These are phyloP conservation scores for Naganishia kalamii DNA, from an alignment of 768 basidiomycete genomes.

Conservation along the genomic window DNA sequence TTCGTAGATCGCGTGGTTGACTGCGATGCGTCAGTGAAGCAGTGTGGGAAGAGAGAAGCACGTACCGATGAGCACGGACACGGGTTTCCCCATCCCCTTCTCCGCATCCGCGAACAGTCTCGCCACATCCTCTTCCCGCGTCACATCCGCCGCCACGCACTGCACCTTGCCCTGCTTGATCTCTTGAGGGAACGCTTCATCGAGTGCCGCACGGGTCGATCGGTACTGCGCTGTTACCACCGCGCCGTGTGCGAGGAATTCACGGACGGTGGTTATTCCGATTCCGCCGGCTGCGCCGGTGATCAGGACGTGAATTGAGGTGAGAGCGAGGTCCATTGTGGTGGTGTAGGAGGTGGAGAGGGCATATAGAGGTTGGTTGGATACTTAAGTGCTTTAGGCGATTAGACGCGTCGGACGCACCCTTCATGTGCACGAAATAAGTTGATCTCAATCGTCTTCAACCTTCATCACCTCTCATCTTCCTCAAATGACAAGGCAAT, in stretches of 20 bases:
- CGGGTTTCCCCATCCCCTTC: constrained; percentile 19
- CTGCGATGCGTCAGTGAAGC: constrained; percentile 37
- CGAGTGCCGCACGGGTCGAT: constrained; percentile 51
- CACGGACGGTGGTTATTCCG: constrained; percentile 57
- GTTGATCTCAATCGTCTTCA: background rate
- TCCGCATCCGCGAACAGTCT: constrained; percentile 50
- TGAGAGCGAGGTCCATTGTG: constrained; percentile 57
- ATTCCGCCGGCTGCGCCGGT: constrained; percentile 71
- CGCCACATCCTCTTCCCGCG: constrained; percentile 54
- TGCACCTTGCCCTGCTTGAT: constrained; percentile 43
- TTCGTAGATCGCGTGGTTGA: constrained; percentile 55
- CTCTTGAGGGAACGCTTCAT: constrained; percentile 17
- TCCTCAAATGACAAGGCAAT: no score
- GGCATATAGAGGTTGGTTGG: no score
- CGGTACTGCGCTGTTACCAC: constrained; percentile 68
- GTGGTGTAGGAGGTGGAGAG: background rate
- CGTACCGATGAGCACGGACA: constrained; percentile 44
- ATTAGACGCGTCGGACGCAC: no score
- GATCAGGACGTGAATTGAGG: constrained; percentile 58
- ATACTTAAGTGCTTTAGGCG: no score
- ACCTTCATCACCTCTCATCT: background rate
- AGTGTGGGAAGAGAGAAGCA: constrained; percentile 46
- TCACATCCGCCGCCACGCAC: constrained; percentile 57
- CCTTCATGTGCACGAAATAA: background rate
- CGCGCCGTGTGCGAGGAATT: constrained; percentile 60